Evolutionary conservation across 371 early-diverging fungal genomes (phyloP).

Genomic region (Chytridium lagenaria): DNA sequence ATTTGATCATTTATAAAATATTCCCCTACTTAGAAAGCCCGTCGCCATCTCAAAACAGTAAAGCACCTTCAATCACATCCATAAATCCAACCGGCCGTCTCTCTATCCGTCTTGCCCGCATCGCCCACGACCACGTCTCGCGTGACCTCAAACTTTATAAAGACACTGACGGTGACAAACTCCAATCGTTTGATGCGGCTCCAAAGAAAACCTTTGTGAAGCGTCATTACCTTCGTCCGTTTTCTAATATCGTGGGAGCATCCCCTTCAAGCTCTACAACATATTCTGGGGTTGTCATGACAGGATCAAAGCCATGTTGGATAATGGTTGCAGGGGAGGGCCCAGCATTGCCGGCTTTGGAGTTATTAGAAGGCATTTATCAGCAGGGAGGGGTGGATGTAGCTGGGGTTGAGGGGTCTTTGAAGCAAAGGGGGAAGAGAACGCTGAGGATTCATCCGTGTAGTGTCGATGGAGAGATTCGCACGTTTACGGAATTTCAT

Average conservation of each 20-base stretch:
- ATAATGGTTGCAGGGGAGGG: constrained; percentile 69
- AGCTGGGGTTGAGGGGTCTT: constrained; percentile 29
- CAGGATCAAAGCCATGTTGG: constrained; percentile 83
- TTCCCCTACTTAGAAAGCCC: constrained; percentile 56
- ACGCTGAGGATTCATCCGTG: constrained; percentile 82
- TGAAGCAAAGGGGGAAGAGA: constrained; percentile 55
- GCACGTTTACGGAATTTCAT: constrained; percentile 82
- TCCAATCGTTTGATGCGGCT: constrained; percentile 34
- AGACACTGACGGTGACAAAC: constrained; percentile 54
- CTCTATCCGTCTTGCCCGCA: constrained; percentile 73
- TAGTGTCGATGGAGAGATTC: constrained; percentile 67
- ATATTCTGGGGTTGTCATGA: constrained; percentile 87
- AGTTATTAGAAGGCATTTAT: constrained; percentile 25
- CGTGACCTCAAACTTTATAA: constrained; percentile 52
- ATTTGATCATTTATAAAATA: constrained; percentile 76
- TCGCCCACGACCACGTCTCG: constrained; percentile 72
- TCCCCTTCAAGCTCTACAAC: constrained; percentile 7
- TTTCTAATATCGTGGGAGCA: constrained; percentile 37
- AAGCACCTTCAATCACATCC: constrained; percentile 3
- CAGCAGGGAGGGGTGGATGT: constrained; percentile 17
- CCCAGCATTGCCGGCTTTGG: constrained; percentile 31
- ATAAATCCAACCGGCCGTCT: constrained; percentile 50
- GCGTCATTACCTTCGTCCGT: constrained; percentile 46
- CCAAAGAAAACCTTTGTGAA: constrained; percentile 39
- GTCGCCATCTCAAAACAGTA: no score